Percentiles rank a stretch among this genome's conserved stretches.
Conservation (phyloP, 2,329 filamentous ascomycete genomes). For the Plectosphaerella cucumerina region DNA sequence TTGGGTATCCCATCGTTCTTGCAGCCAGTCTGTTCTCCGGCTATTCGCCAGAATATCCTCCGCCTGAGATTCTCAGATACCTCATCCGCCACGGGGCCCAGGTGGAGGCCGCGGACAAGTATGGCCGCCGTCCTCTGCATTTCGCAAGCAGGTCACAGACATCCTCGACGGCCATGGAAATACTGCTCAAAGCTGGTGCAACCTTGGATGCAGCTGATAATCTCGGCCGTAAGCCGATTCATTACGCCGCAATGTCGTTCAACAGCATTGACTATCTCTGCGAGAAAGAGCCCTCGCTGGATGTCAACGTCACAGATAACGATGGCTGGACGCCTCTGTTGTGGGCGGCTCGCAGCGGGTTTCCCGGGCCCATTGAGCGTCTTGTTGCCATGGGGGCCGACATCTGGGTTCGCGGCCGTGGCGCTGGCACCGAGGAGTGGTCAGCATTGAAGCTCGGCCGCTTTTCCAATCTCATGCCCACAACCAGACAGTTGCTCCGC, state of each 20-base stretch:
- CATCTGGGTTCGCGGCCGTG: conserved; percentile 3
- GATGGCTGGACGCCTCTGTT: conserved; percentile 16
- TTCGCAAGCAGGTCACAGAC: background rate
- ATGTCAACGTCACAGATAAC: conserved; percentile 9
- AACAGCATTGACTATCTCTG: background rate
- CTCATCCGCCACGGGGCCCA: background rate
- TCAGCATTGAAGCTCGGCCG: conserved; percentile 10
- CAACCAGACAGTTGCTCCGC: conserved; percentile 2
- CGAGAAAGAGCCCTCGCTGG: background rate
- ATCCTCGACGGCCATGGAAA: background rate
- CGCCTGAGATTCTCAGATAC: background rate
- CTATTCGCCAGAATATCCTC: too few species aligned
- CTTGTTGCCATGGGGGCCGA: conserved; percentile 12
- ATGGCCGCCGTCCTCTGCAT: conserved; percentile 2
- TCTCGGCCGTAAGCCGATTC: conserved; percentile 1
- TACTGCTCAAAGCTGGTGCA: background rate
- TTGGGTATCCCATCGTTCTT: background rate
- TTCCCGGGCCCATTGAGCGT: background rate
- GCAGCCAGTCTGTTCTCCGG: background rate
- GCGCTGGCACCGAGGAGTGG: conserved; percentile 7
- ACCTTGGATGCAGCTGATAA: background rate
- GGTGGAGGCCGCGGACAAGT: background rate
- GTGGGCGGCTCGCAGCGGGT: conserved; percentile 9
- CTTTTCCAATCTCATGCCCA: conserved; percentile 4
- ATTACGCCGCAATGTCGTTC: conserved; percentile 1